phyloP scores from a whole-genome alignment of 495 filamentous ascomycete species.

The Cudoniella acicularis region DNA sequence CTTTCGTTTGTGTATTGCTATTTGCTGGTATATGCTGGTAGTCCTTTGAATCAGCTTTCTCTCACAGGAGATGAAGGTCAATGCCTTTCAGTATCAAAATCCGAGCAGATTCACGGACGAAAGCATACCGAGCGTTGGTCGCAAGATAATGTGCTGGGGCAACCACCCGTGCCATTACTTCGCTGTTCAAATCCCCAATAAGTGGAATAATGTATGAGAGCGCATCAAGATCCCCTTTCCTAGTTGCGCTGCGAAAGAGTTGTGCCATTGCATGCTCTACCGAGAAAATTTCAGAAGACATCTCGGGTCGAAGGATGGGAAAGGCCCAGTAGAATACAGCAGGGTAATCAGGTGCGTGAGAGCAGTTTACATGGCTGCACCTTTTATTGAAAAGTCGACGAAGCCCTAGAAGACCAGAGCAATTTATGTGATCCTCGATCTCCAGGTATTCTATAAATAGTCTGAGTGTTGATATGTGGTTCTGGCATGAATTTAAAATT shows the following conservation, averaged over 20 bases:
- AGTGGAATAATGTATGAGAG: background rate
- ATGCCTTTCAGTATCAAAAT: background rate
- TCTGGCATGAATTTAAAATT: background rate
- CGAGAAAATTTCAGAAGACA: background rate
- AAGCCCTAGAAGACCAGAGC: background rate
- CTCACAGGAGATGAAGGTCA: background rate
- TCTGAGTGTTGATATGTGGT: background rate
- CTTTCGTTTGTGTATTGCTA: too few relatives aligned
- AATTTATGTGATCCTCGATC: background rate
- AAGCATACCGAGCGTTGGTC: background rate
- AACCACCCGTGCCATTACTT: background rate
- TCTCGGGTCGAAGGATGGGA: background rate
- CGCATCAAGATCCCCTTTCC: background rate
- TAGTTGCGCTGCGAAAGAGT: background rate
- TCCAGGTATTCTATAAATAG: background rate
- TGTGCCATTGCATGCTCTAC: background rate
- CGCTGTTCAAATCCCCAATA: background rate
- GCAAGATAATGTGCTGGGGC: background rate
- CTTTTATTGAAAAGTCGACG: background rate
- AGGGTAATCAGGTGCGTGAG: background rate
- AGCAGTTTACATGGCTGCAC: background rate
- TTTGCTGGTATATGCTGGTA: too few relatives aligned
- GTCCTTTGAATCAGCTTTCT: too few relatives aligned
- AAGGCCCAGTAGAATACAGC: background rate
- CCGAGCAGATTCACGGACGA: background rate